Evolutionary conservation across 768 basidiomycete species (phyloP), one percentile per base, ranked within the genome.

Genomic region (Kwoniella dendrophila): DNA sequence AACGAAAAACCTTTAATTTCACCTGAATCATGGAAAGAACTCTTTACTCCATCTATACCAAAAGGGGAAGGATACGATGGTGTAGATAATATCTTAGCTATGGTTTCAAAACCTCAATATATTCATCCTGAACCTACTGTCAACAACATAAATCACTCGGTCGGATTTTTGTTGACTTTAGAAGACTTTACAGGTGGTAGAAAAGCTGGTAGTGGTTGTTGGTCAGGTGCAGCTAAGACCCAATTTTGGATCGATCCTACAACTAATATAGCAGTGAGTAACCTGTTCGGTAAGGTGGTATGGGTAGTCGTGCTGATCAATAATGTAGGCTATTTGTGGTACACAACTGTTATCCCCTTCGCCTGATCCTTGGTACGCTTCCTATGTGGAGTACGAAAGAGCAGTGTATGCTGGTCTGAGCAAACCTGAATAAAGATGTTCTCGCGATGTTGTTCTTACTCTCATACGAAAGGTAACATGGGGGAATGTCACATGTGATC

Each of bases 211-310:
- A 68, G 66, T 36, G 72, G 70, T 20, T 62, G 66, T 40, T 76
- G 74, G 74, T 64, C 62, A 27, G 74, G 74, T 12, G 58, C 55
- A 11, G 67, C 64, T 8, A 56, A 61, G 40, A 65, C 62, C 6
- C 62, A 72, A 45, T 74, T 64, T 49, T 70, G 69, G 70, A 44
- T 72, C 10, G 70, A 74, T 43, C 70, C 73, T 11, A 56, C n/a
- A 1, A 68, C 63, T 32, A 67, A 71, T 3, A 55, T 74, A n/a
- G 73, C 70, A 2, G 72, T 70, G 52, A 67, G 69, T 66, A 4
- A n/a, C n/a, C n/a, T n/a, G n/a, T n/a, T n/a, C n/a, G n/a, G n/a
- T n/a, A n/a, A n/a, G n/a, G n/a, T n/a, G n/a, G n/a, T n/a, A n/a
- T n/a, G n/a, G n/a, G n/a, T n/a, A n/a, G n/a, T n/a, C n/a, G n/a